These are phyloP conservation scores for Ceratocystis cacaofunesta DNA, from an alignment of 2,329 filamentous ascomycete genomes.

Conservation along the genomic window DNA sequence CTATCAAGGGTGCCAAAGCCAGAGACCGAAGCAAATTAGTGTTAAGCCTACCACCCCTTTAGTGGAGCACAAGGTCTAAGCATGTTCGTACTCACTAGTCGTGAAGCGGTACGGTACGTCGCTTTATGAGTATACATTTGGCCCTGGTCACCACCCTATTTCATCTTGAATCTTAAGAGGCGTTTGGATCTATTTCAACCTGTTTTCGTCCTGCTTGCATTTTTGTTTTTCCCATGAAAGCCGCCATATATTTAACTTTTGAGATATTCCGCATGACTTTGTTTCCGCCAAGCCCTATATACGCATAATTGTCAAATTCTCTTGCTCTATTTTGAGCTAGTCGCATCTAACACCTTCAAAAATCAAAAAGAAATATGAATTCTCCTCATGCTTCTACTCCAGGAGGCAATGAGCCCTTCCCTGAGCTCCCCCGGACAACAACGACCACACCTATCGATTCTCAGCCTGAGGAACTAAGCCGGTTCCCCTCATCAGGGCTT, in stretches of 20 bases:
- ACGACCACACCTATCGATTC: not conserved
- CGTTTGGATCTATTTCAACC: not conserved
- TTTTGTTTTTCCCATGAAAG: not conserved
- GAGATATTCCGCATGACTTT: not conserved
- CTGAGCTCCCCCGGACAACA: not conserved
- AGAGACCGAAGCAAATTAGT: not conserved
- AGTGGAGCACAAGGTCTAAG: not conserved
- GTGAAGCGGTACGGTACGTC: not conserved
- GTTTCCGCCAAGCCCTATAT: not conserved
- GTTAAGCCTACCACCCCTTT: not conserved
- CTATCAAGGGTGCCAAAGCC: not conserved
- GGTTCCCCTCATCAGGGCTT: conserved; percentile 6
- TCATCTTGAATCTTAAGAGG: not conserved
- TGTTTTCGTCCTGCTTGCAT: not conserved
- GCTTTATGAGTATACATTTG: not conserved
- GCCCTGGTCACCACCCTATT: not conserved
- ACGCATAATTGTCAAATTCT: not conserved
- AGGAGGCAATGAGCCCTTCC: not conserved
- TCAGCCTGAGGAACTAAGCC: not conserved
- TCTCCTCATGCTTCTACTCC: not conserved
- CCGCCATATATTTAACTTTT: not conserved
- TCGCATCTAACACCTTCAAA: not conserved
- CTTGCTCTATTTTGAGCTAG: not conserved
- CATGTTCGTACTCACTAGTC: not conserved
- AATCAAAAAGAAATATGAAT: not conserved